Conservation (phyloP, 2,329 filamentous ascomycete species). For the Fusarium sarcochroum region DNA sequence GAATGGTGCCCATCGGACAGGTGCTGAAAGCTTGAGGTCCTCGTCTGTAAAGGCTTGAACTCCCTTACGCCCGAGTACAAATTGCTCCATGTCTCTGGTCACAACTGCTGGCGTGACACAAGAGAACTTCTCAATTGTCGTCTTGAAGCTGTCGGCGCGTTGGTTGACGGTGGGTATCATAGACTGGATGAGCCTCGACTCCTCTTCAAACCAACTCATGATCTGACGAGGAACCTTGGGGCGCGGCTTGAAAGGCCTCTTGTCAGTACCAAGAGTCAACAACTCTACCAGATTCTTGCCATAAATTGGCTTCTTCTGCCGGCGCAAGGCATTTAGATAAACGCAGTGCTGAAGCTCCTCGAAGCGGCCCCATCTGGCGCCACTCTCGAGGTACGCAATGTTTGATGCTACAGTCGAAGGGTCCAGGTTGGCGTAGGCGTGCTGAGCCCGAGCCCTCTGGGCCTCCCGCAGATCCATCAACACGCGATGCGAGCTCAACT, state of each 20-base stretch:
- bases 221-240: constrained; percentile 73
- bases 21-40: constrained; percentile 70
- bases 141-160: constrained; percentile 79
- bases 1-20: constrained; percentile 68
- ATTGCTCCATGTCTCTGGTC: constrained; percentile 79
- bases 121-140: constrained; percentile 86
- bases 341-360: constrained; percentile 86
- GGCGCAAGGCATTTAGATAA: constrained; percentile 84
- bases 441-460: constrained; percentile 74
- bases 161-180: constrained; percentile 83
- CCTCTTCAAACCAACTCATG: constrained; percentile 81
- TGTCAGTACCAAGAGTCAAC: constrained; percentile 74
- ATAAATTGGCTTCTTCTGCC: constrained; percentile 85
- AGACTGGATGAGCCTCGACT: constrained; percentile 72
- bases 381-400: constrained; percentile 79
- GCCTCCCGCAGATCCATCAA: constrained; percentile 80
- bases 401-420: constrained; percentile 78
- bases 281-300: constrained; percentile 83
- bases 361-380: constrained; percentile 76
- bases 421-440: constrained; percentile 69
- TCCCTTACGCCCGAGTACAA: constrained; percentile 74
- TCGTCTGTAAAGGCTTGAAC: constrained; percentile 69
- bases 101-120: constrained; percentile 93
- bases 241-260: constrained; percentile 70
- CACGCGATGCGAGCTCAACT: constrained; percentile 77